Evolutionary conservation across 768 basidiomycete species (phyloP).

Genomic region (Hericium coralloides): DNA sequence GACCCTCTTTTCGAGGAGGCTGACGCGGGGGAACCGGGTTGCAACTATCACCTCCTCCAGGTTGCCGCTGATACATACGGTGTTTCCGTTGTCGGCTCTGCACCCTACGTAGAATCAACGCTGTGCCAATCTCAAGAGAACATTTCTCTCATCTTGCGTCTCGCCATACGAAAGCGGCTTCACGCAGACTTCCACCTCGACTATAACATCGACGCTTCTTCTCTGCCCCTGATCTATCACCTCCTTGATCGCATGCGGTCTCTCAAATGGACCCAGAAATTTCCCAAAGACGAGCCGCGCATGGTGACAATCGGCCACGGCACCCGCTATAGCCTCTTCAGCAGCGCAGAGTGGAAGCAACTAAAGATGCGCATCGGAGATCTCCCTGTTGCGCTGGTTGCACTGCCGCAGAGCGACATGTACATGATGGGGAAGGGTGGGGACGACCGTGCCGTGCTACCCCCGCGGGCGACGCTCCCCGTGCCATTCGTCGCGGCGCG

Average conservation of each 20-base stretch:
- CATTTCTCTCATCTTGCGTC: slow-evolving; percentile 41
- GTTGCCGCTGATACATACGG: slow-evolving; percentile 30
- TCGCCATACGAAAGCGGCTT: slow-evolving; percentile 29
- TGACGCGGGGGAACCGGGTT: slow-evolving; percentile 27
- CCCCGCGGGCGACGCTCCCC: slow-evolving; percentile 47
- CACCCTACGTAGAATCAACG: slow-evolving; percentile 54
- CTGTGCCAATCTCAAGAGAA: slow-evolving; percentile 40
- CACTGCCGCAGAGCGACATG: slow-evolving; percentile 55
- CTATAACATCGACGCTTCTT: slow-evolving; percentile 46
- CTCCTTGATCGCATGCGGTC: slow-evolving; percentile 35
- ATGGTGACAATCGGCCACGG: slow-evolving; percentile 5
- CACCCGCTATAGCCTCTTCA: slow-evolving; percentile 12
- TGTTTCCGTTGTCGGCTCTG: slow-evolving; percentile 50
- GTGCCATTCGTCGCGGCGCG: slow-evolving; percentile 38
- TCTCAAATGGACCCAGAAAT: slow-evolving; percentile 15
- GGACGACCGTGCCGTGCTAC: slow-evolving; percentile 23
- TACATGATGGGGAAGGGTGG: slow-evolving; percentile 53
- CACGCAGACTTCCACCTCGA: slow-evolving; percentile 62
- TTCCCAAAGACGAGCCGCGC: slow-evolving; percentile 2
- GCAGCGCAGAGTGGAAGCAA: slow-evolving; percentile 51
- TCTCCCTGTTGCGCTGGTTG: slow-evolving; percentile 45
- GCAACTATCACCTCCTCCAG: slow-evolving; percentile 37
- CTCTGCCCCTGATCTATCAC: slow-evolving; percentile 47
- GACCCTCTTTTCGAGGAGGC: slow-evolving; percentile 40
- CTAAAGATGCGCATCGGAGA: slow-evolving; percentile 27